These are phyloP conservation scores for Aspergillus campestris DNA, from an alignment of 495 filamentous ascomycete genomes.

Conservation along the genomic window DNA sequence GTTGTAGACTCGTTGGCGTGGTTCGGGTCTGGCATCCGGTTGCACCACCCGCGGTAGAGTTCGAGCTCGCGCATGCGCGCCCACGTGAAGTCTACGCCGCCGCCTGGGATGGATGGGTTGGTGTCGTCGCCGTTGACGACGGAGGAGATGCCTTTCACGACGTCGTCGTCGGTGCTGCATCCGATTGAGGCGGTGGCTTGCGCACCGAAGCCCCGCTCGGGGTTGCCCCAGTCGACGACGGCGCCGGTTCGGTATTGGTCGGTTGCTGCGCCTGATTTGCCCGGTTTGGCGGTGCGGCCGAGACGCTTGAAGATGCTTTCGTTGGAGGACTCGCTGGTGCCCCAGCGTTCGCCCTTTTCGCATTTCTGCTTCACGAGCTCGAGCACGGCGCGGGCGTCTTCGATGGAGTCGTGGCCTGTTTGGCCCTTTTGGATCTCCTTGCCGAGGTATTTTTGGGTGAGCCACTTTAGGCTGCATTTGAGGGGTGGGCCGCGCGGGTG, in stretches of 20 bases:
- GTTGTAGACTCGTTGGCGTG: constrained; percentile 44
- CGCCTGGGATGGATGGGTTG: constrained; percentile 51
- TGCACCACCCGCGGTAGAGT: constrained; percentile 75
- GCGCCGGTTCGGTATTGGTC: constrained; percentile 54
- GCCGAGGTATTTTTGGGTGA: constrained; percentile 68
- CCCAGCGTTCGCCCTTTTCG: constrained; percentile 80
- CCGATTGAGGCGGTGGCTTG: constrained; percentile 64
- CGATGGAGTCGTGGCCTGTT: constrained; percentile 79
- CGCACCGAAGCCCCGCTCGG: constrained; percentile 61
- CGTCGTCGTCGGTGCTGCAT: constrained; percentile 65
- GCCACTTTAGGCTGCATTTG: constrained; percentile 71
- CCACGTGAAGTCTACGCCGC: constrained; percentile 83
- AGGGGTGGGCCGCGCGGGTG: constrained; percentile 68
- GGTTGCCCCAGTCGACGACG: constrained; percentile 81
- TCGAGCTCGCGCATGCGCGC: constrained; percentile 82
- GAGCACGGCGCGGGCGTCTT: constrained; percentile 83
- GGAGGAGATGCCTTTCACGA: constrained; percentile 59
- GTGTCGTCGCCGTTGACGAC: constrained; percentile 61
- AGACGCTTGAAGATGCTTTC: constrained; percentile 88
- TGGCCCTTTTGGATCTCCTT: constrained; percentile 80
- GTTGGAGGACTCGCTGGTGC: constrained; percentile 58
- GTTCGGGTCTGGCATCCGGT: constrained; percentile 39
- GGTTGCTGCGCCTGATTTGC: constrained; percentile 21
- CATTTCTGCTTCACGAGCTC: constrained; percentile 94
- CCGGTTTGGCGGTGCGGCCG: constrained; percentile 47